These are phyloP conservation scores for Viridothelium virens DNA, from an alignment of 495 filamentous ascomycete species.

Conservation along the genomic window DNA sequence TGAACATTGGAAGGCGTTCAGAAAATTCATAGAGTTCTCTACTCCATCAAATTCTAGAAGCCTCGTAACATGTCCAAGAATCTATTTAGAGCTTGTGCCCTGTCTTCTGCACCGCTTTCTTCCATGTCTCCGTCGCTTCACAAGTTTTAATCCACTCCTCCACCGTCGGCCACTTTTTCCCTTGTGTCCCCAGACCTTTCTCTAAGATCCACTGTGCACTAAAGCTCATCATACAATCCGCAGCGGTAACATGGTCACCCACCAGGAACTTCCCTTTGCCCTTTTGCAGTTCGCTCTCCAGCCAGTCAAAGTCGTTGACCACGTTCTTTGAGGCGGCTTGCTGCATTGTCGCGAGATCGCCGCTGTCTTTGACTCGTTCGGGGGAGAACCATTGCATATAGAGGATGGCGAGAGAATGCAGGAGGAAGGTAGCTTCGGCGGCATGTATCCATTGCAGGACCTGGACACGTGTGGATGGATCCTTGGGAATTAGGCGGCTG, in stretches of 20 bases:
- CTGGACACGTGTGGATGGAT: constrained; percentile 21
- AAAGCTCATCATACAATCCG: constrained; percentile 37
- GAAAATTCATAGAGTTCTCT: neutral
- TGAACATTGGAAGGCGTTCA: neutral
- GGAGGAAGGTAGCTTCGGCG: constrained; percentile 36
- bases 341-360: constrained; percentile 27
- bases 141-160: constrained; percentile 23
- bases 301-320: constrained; percentile 34
- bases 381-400: constrained; percentile 32
- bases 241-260: constrained; percentile 33
- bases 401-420: constrained; percentile 34
- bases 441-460: constrained; percentile 36
- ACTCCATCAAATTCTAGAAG: neutral
- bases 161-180: constrained; percentile 19
- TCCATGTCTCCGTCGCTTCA: constrained; percentile 24
- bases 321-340: constrained; percentile 30
- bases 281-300: constrained; percentile 29
- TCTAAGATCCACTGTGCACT: constrained; percentile 32
- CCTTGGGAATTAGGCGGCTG: constrained; percentile 27
- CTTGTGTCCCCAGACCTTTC: constrained; percentile 28
- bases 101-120: constrained; percentile 30
- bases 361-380: constrained; percentile 18
- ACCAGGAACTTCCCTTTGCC: constrained; percentile 29
- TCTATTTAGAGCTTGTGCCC: constrained; percentile 16
- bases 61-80: neutral